Percentiles rank a stretch among this genome's conserved stretches.
These are phyloP conservation scores for Nepenthes mirabilis DNA, from an alignment of 148 eudicot genomes.

Conservation along the genomic window DNA sequence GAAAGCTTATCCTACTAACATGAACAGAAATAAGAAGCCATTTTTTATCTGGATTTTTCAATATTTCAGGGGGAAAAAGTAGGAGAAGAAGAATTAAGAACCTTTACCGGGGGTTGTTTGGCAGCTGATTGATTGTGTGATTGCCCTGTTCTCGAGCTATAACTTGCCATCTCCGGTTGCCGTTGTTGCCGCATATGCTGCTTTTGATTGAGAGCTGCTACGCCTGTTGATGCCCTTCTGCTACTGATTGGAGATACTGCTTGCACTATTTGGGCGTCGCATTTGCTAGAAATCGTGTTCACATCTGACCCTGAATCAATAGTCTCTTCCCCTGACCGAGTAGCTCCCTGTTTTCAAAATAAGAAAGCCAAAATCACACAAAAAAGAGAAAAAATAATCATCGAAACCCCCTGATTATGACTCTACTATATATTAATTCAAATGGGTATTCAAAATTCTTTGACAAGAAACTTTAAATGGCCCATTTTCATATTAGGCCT, in stretches of 20 bases:
- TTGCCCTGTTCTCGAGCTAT: conserved; percentile 25
- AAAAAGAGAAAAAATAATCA: neutral
- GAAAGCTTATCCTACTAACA: neutral
- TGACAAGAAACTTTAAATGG: too few species aligned
- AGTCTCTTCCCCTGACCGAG: conserved; percentile 56
- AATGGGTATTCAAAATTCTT: too few species aligned
- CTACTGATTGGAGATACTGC: conserved; percentile 65
- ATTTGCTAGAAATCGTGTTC: conserved; percentile 56
- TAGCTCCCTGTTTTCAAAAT: conserved; percentile 38
- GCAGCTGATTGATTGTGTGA: conserved; percentile 38
- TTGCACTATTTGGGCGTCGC: conserved; percentile 27
- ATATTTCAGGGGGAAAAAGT: neutral
- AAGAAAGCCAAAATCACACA: too few species aligned
- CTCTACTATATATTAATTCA: neutral
- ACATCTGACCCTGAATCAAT: conserved; percentile 81
- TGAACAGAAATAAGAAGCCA: too few species aligned
- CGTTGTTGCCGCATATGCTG: conserved; percentile 20
- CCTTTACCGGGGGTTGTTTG: conserved; percentile 55
- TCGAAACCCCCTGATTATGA: neutral
- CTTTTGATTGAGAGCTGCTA: conserved; percentile 6
- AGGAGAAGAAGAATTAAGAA: conserved; percentile 6
- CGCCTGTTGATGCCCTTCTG: conserved; percentile 9
- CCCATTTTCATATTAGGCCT: neutral
- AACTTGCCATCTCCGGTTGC: conserved; percentile 32
- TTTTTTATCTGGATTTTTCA: too few species aligned